These are phyloP conservation scores for Ceratocystiopsis sp. DNA, from an alignment of 2,329 filamentous ascomycete species.

Conservation along the genomic window DNA sequence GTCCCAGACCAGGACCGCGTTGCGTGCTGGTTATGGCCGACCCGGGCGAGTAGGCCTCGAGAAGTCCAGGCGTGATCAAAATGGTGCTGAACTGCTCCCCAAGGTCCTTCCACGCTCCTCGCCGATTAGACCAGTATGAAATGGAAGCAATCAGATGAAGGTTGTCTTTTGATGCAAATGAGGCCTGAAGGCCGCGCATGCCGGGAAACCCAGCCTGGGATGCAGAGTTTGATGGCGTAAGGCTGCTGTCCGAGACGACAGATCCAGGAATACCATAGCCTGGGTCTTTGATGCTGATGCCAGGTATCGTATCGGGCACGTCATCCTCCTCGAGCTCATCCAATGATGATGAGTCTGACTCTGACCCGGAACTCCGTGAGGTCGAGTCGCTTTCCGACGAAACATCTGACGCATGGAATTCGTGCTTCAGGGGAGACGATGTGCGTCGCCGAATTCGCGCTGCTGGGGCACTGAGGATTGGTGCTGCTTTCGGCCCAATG, in stretches of 20 bases:
- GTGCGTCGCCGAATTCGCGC: slow-evolving; percentile 47
- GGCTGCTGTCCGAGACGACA: slow-evolving; percentile 36
- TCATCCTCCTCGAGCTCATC: slow-evolving; percentile 44
- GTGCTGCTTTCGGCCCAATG: slow-evolving; percentile 21
- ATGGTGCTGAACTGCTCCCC: slow-evolving; percentile 34
- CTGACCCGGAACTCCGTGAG: slow-evolving; percentile 38
- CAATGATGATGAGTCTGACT: slow-evolving; percentile 28
- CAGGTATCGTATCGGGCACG: slow-evolving; percentile 39
- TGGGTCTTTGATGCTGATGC: slow-evolving; percentile 35
- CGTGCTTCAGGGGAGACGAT: slow-evolving; percentile 90
- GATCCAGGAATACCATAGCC: slow-evolving; percentile 20
- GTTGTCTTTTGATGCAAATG: slow-evolving; percentile 22
- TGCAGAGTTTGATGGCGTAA: slow-evolving; percentile 66
- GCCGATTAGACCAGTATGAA: slow-evolving; percentile 44
- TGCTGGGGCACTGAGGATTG: slow-evolving; percentile 21
- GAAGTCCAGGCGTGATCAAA: slow-evolving; percentile 37
- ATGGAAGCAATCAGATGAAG: slow-evolving; percentile 35
- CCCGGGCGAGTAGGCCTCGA: slow-evolving; percentile 25
- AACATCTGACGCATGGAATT: slow-evolving; percentile 73
- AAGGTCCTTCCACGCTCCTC: slow-evolving; percentile 43
- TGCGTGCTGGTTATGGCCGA: neutral
- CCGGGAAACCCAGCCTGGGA: slow-evolving; percentile 52
- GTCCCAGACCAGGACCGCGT: slow-evolving; percentile 9
- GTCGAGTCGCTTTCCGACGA: slow-evolving; percentile 45
- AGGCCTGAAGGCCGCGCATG: slow-evolving; percentile 36